Base-by-base conservation (phyloP, 495 filamentous ascomycete genomes). In the Podospora fimiseda region DNA sequence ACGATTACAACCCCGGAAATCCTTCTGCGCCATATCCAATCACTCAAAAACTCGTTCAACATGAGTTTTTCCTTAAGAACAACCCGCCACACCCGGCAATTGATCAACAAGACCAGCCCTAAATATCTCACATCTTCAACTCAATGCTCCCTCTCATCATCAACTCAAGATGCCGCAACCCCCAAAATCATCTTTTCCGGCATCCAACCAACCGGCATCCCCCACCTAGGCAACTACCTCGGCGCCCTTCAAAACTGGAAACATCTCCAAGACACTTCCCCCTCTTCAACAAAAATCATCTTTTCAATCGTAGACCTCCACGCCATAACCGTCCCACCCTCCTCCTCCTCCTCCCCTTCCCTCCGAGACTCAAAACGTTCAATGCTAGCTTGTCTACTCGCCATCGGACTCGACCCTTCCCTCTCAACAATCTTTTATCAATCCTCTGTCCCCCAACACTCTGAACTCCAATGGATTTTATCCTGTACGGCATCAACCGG, bases 151-250 rank as follows among this genome's bases (percentile, higher is more conserved):
- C 11, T 33, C 6, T 5, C 27, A 33, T 43, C 41, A 2, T 18
- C 41, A 52, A 43, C 19, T 45, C 15, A n/a, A 9, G 24, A 22
- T 38, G 20, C 4, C 44, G n/a, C 22, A 9, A 20, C 9, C 5
- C 45, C 56, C 9, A 51, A 57, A 23, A 70, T 84, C 23, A 75
- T 98, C 55, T 97, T 97, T 75, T 97, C 94, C 9, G 93, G 90
- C 23, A 97, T 98, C 56, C 93, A 98, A 62, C 94, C 93, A 15
- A 97, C 93, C 4, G 93, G 91, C 3, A 71, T 95, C 9, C 94
- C 93, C n/a, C 94, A 97, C 65, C 74, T 98, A 27, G 93, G 93
- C 13, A 98, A 98, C 69, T 97, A 97, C 65, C 77, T 96, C 8
- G 93, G 93, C 11, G 94, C 93, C n/a, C 71, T 98, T 49, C 78